Percentiles rank a stretch among this genome's conserved stretches.
Evolutionary conservation across 805 yeast species (phyloP).

Genomic region (Candida ovalis): DNA sequence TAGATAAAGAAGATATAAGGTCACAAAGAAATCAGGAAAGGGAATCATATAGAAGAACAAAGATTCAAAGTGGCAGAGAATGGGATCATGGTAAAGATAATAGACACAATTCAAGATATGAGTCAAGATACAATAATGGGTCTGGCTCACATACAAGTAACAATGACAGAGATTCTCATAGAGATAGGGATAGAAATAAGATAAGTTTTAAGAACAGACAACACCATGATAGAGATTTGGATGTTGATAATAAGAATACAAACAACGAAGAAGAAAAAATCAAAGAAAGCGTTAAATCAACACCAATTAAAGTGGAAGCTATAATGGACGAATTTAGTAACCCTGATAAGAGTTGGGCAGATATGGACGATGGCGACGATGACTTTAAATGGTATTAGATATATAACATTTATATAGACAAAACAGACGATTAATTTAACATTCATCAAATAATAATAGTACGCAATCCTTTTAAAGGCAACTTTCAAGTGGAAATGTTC

Average conservation of each 20-base stretch:
- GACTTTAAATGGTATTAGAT: constrained; percentile 1
- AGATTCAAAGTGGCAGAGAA: constrained; percentile 1
- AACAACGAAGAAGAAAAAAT: neutral
- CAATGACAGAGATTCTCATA: constrained; percentile 6
- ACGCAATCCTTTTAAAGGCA: too few relatives aligned
- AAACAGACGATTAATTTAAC: too few relatives aligned
- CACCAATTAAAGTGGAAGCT: neutral
- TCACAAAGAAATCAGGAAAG: constrained; percentile 3
- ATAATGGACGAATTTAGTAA: neutral
- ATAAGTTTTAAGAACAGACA: neutral
- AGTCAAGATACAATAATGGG: neutral
- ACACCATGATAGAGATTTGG: too few relatives aligned
- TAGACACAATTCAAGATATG: neutral
- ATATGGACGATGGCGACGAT: constrained; percentile 3
- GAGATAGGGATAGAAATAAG: constrained; percentile 4
- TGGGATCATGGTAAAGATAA: constrained; percentile 1
- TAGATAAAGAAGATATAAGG: constrained; percentile 1
- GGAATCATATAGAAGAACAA: constrained; percentile 2
- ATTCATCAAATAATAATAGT: too few relatives aligned
- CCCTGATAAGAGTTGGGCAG: constrained; percentile 5
- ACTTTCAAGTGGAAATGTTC: too few relatives aligned
- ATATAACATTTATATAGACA: neutral
- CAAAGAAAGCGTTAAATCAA: neutral
- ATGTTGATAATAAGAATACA: neutral
- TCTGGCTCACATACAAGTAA: constrained; percentile 5